These are phyloP conservation scores for Trichoderma orchidacearum DNA, from an alignment of 495 filamentous ascomycete species.

Conservation along the genomic window DNA sequence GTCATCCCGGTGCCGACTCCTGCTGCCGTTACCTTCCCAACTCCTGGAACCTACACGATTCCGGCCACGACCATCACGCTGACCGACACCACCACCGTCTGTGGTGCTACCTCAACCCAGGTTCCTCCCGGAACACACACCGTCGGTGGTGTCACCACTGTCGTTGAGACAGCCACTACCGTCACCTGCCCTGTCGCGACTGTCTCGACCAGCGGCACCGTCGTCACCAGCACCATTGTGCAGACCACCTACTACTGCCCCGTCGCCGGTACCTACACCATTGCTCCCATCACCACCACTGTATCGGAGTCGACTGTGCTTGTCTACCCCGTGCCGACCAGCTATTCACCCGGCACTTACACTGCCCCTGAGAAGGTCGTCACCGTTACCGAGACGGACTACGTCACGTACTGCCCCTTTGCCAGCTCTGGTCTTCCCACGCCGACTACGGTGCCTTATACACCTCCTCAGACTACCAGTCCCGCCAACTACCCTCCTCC, in stretches of 20 bases:
- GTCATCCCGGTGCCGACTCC: slow-evolving; percentile 44
- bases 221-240: slow-evolving; percentile 56
- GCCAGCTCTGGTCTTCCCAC: slow-evolving; percentile 22
- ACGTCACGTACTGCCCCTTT: slow-evolving; percentile 63
- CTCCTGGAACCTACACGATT: slow-evolving; percentile 68
- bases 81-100: slow-evolving; percentile 50
- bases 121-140: slow-evolving; percentile 56
- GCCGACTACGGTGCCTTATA: slow-evolving; percentile 10
- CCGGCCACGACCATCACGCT: slow-evolving; percentile 62
- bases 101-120: slow-evolving; percentile 46
- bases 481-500: slow-evolving; percentile 2
- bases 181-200: slow-evolving; percentile 64
- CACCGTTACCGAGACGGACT: slow-evolving; percentile 54
- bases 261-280: slow-evolving; percentile 66
- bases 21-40: slow-evolving; percentile 50
- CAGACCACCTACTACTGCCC: slow-evolving; percentile 71
- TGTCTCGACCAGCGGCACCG: slow-evolving; percentile 42
- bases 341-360: slow-evolving; percentile 59
- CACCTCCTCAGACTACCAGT: slow-evolving; percentile 4
- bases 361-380: slow-evolving; percentile 50
- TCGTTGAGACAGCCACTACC: slow-evolving; percentile 55
- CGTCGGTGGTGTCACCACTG: slow-evolving; percentile 63
- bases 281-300: slow-evolving; percentile 56
- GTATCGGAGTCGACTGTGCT: slow-evolving; percentile 36
- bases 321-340: slow-evolving; percentile 53